Evolutionary conservation across 345 rosid species (phyloP).

Genomic region (Citrus cavaleriei): DNA sequence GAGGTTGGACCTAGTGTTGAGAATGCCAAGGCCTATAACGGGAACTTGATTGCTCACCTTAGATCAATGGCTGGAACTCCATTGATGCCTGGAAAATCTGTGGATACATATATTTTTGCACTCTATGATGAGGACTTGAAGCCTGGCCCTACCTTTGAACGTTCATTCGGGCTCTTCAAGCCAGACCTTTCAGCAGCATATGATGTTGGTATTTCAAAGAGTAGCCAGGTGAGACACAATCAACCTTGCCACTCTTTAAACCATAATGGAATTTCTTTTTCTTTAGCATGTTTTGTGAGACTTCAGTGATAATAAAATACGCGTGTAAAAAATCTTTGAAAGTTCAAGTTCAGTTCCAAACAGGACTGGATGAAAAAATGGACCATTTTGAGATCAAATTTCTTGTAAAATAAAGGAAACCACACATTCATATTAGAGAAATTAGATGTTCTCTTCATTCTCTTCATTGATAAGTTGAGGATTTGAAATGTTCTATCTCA

Average conservation of each 20-base stretch:
- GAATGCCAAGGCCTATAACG: slow-evolving; percentile 88
- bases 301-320: neutral
- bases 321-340: too few relatives aligned
- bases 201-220: slow-evolving; percentile 68
- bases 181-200: slow-evolving; percentile 68
- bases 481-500: neutral
- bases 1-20: slow-evolving; percentile 79
- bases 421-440: neutral
- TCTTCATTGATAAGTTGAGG: neutral
- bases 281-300: too few relatives aligned
- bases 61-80: slow-evolving; percentile 86
- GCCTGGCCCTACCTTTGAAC: slow-evolving; percentile 75
- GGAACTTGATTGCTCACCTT: slow-evolving; percentile 77
- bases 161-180: slow-evolving; percentile 75
- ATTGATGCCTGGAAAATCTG: slow-evolving; percentile 87
- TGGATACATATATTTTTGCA: slow-evolving; percentile 88
- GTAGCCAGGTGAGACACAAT: slow-evolving; percentile 51
- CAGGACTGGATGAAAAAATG: neutral
- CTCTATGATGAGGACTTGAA: slow-evolving; percentile 85
- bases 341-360: too few relatives aligned
- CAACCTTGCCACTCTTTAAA: neutral
- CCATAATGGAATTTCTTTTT: neutral
- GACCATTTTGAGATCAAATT: neutral
- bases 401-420: neutral
- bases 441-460: neutral